Conservation (phyloP, 257 asterid genomes). For the Rauvolfia tetraphylla region DNA sequence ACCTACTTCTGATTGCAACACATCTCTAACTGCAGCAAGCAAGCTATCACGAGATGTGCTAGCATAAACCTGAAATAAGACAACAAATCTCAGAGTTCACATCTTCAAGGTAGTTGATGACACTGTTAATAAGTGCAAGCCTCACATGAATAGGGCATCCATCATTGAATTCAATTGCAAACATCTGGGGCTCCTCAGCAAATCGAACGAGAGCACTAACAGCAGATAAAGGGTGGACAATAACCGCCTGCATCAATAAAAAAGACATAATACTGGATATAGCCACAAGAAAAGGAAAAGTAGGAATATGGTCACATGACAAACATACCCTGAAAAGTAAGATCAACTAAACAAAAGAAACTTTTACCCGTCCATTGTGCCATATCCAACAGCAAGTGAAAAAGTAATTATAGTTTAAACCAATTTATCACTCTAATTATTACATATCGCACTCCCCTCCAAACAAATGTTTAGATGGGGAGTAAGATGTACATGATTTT, state of each 20-base stretch:
- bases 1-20: slow-evolving; percentile 94
- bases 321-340: background rate
- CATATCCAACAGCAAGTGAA: background rate
- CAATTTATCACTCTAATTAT: background rate
- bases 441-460: background rate
- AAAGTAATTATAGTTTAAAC: background rate
- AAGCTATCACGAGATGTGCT: slow-evolving; percentile 97
- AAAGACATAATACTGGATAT: background rate
- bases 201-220: slow-evolving; percentile 95
- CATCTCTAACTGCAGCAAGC: slow-evolving; percentile 94
- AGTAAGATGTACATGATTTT: background rate
- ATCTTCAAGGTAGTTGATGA: slow-evolving; percentile 19
- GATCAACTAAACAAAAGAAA: background rate
- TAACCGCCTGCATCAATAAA: slow-evolving; percentile 70
- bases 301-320: slow-evolving; percentile 1
- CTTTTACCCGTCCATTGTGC: background rate
- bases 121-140: slow-evolving; percentile 17
- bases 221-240: slow-evolving; percentile 85
- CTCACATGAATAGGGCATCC: slow-evolving; percentile 97
- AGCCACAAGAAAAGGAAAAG: background rate
- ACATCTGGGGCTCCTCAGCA: slow-evolving; percentile 99
- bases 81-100: slow-evolving; percentile 18
- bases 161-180: slow-evolving; percentile 93
- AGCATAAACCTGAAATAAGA: slow-evolving; percentile 84
- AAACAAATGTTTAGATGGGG: background rate